Base-by-base conservation (phyloP, 257 asterid species). In the Misopates orontium region DNA sequence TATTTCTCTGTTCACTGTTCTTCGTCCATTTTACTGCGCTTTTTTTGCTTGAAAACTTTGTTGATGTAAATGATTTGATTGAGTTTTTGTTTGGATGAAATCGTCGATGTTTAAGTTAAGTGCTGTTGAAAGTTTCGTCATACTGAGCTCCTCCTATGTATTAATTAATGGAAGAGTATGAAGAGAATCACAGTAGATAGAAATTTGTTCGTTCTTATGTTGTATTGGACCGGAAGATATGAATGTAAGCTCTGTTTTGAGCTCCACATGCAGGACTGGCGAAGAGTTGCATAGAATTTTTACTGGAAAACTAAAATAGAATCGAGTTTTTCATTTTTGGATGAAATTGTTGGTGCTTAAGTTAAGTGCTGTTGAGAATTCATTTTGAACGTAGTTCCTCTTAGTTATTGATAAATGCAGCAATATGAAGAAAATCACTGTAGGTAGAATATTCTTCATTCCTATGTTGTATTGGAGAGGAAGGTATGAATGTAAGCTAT, bases 241-340 rank as follows among this genome's bases (percentile, higher is more conserved):
- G 65, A 58, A 48, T 60, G 49, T 17, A 67, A 67, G 53, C 54
- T 49, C 24, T 60, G 74, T 63, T 64, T 20, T 55, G 36, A 75
- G 64, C 74, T 66, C 51, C 42, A 64, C 67, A 28, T 73, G 76
- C 95, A 93, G 99, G 85, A 66, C 60, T 69, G 62, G 76, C 19
- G 23, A 78, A 4, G 95, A 83, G 70, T 73, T 85, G 10, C 68
- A 76, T 66, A 81, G 71, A 73, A 76, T n/a, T n/a, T n/a, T n/a
- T n/a, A n/a, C n/a, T n/a, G n/a, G n/a, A n/a, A n/a, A n/a, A n/a
- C n/a, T n/a, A n/a, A n/a, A 28, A 28, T 28, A 28, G 2, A 28
- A 28, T 28, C 36, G 36, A 28, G 2, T 28, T 28, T 2, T 2
- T 28, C 6, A 6, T 2, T 2, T 28, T 28, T 28, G 2, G 4